A percentile compares a stretch with the other conserved stretches of the same genome.
These are phyloP conservation scores for Mycena vulgaris DNA, from an alignment of 768 basidiomycete genomes.

Conservation along the genomic window DNA sequence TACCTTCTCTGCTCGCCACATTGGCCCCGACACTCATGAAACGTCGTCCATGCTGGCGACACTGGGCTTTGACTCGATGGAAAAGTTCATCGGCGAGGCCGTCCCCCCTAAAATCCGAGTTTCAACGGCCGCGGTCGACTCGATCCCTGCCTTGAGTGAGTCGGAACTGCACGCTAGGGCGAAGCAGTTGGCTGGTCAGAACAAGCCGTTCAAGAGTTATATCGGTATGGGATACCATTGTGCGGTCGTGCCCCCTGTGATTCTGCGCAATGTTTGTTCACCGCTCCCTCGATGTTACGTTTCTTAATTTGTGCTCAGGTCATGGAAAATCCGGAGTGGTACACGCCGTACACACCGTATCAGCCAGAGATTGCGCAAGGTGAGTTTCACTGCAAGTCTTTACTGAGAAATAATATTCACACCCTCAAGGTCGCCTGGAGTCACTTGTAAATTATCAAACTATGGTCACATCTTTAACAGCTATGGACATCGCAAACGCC, in stretches of 20 bases:
- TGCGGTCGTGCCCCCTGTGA: slow-evolving; percentile 95
- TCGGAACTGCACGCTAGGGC: slow-evolving; percentile 85
- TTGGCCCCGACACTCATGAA: slow-evolving; percentile 92
- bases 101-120: slow-evolving; percentile 89
- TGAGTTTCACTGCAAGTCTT: slow-evolving; percentile 46
- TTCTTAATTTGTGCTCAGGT: slow-evolving; percentile 60
- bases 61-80: slow-evolving; percentile 90
- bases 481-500: slow-evolving; percentile 96
- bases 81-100: slow-evolving; percentile 87
- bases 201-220: slow-evolving; percentile 90
- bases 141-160: slow-evolving; percentile 87
- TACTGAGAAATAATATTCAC: slow-evolving; percentile 29
- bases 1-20: slow-evolving; percentile 91
- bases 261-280: slow-evolving; percentile 85
- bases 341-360: slow-evolving; percentile 96
- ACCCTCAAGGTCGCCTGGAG: slow-evolving; percentile 85
- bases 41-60: slow-evolving; percentile 84
- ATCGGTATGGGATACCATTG: slow-evolving; percentile 99
- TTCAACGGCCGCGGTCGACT: slow-evolving; percentile 68
- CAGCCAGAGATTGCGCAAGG: slow-evolving; percentile 99
- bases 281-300: background rate
- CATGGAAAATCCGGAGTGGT: slow-evolving; percentile 98
- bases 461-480: slow-evolving; percentile 94
- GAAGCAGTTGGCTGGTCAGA: slow-evolving; percentile 81
- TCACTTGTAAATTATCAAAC: slow-evolving; percentile 98